These are phyloP conservation scores for Coelastrella sp. DNA, from an alignment of 139 green algal genomes.

Conservation along the genomic window DNA sequence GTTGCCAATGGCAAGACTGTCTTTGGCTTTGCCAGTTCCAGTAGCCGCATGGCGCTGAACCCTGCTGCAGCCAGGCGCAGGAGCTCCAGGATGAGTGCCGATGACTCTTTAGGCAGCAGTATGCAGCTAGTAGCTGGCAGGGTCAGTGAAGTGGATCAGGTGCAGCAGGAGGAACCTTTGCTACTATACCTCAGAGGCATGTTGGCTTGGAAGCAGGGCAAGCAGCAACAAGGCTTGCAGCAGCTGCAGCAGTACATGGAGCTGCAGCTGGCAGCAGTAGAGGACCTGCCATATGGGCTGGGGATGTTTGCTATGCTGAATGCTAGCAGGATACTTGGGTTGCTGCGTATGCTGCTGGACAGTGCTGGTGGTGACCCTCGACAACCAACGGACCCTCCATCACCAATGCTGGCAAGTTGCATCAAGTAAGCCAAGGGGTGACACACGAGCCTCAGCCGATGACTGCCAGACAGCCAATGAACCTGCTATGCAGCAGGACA, in stretches of 20 bases:
- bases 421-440: slow-evolving; percentile 30
- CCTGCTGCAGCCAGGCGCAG: background rate
- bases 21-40: background rate
- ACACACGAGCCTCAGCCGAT: too few species aligned
- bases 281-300: slow-evolving; percentile 47
- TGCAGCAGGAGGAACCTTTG: slow-evolving; percentile 3
- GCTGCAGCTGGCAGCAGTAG: slow-evolving; percentile 51
- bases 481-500: background rate
- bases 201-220: slow-evolving; percentile 62
- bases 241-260: slow-evolving; percentile 69
- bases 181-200: slow-evolving; percentile 66
- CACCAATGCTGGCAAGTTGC: slow-evolving; percentile 67
- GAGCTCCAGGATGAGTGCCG: background rate
- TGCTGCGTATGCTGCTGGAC: slow-evolving; percentile 70
- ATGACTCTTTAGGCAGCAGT: background rate
- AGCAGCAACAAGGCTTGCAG: slow-evolving; percentile 50
- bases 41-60: background rate
- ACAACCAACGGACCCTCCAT: slow-evolving; percentile 62
- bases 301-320: slow-evolving; percentile 63
- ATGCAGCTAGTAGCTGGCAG: slow-evolving; percentile 17
- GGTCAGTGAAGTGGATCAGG: background rate
- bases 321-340: slow-evolving; percentile 62
- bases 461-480: too few species aligned
- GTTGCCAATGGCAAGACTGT: background rate
- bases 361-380: slow-evolving; percentile 62